Percentiles rank a stretch among this genome's conserved stretches.
Evolutionary conservation across 163 green algal genomes (phyloP).

Genomic region (Scenedesmus sp.): DNA sequence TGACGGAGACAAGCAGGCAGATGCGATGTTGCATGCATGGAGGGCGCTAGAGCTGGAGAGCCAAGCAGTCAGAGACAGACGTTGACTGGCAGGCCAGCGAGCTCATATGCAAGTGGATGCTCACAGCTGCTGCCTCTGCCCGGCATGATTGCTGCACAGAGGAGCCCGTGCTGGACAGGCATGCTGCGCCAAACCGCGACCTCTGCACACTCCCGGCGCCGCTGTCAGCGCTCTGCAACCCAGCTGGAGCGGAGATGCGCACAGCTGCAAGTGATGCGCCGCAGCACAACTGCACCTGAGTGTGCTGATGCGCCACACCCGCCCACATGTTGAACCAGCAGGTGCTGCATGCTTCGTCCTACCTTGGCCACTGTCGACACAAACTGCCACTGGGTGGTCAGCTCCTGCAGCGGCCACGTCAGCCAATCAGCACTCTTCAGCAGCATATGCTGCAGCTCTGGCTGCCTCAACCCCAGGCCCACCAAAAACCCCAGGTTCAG

Average conservation of each 20-base stretch:
- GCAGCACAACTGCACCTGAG: not conserved
- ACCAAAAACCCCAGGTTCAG: slow-evolving; percentile 39
- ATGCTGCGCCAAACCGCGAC: too few species aligned
- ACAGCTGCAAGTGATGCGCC: not conserved
- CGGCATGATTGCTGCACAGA: too few species aligned
- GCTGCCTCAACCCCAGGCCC: slow-evolving; percentile 4
- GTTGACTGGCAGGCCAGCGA: too few species aligned
- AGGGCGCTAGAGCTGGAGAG: too few species aligned
- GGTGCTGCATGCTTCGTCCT: too few species aligned
- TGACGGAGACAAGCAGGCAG: not conserved
- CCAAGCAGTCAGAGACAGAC: too few species aligned
- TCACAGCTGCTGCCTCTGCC: too few species aligned
- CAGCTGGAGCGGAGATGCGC: too few species aligned
- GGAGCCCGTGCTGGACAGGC: too few species aligned
- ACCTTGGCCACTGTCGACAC: not conserved
- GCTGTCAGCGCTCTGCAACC: not conserved
- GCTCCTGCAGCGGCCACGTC: slow-evolving; percentile 5
- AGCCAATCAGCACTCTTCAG: not conserved
- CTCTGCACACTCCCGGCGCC: not conserved
- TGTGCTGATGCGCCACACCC: not conserved
- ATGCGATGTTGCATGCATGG: not conserved
- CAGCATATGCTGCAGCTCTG: slow-evolving; percentile 3
- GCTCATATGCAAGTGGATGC: too few species aligned
- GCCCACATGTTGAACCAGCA: not conserved
- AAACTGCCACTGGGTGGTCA: slow-evolving; percentile 35